These are phyloP conservation scores for Iris macrosiphon DNA, from an alignment of 106 monocot genomes.

Conservation along the genomic window DNA sequence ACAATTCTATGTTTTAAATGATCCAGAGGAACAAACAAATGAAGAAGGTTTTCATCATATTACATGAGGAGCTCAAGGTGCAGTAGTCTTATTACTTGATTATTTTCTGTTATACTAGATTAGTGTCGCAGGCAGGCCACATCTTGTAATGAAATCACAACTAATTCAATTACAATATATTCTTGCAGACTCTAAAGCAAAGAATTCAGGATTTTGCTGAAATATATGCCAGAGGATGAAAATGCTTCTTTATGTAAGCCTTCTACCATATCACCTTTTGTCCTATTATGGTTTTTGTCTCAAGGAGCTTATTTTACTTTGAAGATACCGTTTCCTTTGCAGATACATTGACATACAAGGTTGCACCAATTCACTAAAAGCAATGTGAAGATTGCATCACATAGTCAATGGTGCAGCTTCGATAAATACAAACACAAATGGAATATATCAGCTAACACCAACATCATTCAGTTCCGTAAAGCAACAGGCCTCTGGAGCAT, in stretches of 20 bases:
- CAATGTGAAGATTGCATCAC: not conserved
- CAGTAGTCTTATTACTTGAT: not conserved
- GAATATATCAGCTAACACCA: not conserved
- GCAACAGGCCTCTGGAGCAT: not conserved
- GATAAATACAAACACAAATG: not conserved
- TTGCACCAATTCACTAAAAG: too few species aligned
- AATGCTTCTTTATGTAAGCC: not conserved
- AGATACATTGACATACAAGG: slow-evolving; percentile 1
- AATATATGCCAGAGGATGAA: slow-evolving; percentile 31
- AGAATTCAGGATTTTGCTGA: slow-evolving; percentile 61
- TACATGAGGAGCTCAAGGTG: slow-evolving; percentile 88
- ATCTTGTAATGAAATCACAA: not conserved
- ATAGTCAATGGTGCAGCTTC: not conserved
- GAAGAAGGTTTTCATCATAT: slow-evolving; percentile 73
- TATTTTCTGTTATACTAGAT: not conserved
- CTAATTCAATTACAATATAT: slow-evolving; percentile 1
- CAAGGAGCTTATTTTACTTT: not conserved
- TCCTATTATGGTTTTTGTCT: not conserved
- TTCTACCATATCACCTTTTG: not conserved
- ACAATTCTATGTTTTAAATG: not conserved
- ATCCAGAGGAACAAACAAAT: slow-evolving; percentile 74
- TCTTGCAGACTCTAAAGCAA: slow-evolving; percentile 62
- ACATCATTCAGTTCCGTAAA: not conserved
- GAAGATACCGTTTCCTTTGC: not conserved
- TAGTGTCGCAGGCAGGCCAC: not conserved